Base-by-base conservation (phyloP, 371 early-diverging fungal species). In the Mortierella sp. region DNA sequence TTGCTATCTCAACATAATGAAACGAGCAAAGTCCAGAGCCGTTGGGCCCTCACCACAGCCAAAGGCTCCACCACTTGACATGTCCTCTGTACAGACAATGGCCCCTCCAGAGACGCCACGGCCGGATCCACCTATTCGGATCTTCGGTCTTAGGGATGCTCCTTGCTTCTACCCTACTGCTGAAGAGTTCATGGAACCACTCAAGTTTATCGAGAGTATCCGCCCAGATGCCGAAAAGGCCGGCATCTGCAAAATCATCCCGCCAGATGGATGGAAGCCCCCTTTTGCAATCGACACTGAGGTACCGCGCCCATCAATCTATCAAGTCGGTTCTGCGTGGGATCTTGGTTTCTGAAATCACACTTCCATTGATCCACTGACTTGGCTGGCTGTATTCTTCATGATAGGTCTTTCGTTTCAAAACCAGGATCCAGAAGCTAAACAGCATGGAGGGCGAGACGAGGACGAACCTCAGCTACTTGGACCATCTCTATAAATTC, bases 211-310 rank as follows among this genome's bases (percentile, higher is more conserved):
- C 71, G 90, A 91, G 54, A 86, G 81, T 58, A 96, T 98, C 62
- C 83, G 90, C 25, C 79, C 85, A n/a, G 85, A 90, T 73, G 97
- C 91, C 41, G 95, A 95, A 78, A 71, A 85, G 61, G 88, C 88
- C 46, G 98, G 98, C 25, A 90, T 98, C 54, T 88, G 92, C 71
- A 98, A 98, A 79, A 92, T 98, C 61, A 88, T 96, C 27, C 98
- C 98, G 37, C 98, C 98, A 2, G 70, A 65, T 25, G 85, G 83
- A 12, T 98, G 95, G 89, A 85, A 86, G 27, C 95, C 96, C 47
- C 82, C 85, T 3, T 96, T 97, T 80, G 81, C 90, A 10, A 68
- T 96, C 49, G 94, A 97, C 59, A 90, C 92, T 22, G 83, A 92
- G 87, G 96, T 94, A 83, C 43, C n/a, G n/a, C 21, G 16, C 44